Base-by-base conservation (phyloP, 208 protist species). In the Crithidia sp. region DNA sequence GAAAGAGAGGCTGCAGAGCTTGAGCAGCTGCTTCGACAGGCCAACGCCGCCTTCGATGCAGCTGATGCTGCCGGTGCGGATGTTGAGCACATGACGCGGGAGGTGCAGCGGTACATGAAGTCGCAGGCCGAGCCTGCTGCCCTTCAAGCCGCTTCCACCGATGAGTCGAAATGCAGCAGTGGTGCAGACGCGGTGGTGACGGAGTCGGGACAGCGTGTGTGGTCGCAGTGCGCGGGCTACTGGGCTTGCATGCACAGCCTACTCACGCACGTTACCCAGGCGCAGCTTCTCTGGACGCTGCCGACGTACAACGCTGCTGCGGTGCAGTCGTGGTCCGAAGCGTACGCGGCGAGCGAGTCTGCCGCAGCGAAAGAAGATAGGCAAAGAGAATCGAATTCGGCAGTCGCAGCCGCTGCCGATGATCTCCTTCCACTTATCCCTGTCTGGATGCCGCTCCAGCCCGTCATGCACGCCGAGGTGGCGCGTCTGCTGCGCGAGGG, bases 301-400 rank as follows among this genome's bases (percentile, higher is more conserved):
- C 84, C 84, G n/a, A 89, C 71, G 41, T 79, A 80, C 47, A 74
- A 89, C 62, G 66, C 54, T 3, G 69, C 40, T 5, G 80, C 83
- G n/a, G 71, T 76, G 40, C 41, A 10, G 5, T 59, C 60, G 59
- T 88, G 84, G 84, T 43, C 28, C 19, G 57, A 45, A 2, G 75
- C 74, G 0, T 82, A 61, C 60, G 16, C 50, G 7, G 36, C 76
- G 2, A 40, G 40, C 39, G 53, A 40, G 14, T 43, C 28, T 28
- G 28, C 28, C 28, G 28, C 28, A 28, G 28, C 28, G 28, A 28
- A 28, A 28, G 28, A 28, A 28, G 28, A 28, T 28, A 13, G 4
- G 53, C 41, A 55, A 43, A 5, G n/a, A 28, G 56, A 65, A 52
- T 14, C 19, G n/a, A n/a, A 45, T 10, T 4, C 36, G 12, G 12